A percentile compares a stretch with the other conserved stretches of the same genome.
These are phyloP conservation scores for Saccharomycopsis olivae DNA, from an alignment of 805 yeast species.

Conservation along the genomic window DNA sequence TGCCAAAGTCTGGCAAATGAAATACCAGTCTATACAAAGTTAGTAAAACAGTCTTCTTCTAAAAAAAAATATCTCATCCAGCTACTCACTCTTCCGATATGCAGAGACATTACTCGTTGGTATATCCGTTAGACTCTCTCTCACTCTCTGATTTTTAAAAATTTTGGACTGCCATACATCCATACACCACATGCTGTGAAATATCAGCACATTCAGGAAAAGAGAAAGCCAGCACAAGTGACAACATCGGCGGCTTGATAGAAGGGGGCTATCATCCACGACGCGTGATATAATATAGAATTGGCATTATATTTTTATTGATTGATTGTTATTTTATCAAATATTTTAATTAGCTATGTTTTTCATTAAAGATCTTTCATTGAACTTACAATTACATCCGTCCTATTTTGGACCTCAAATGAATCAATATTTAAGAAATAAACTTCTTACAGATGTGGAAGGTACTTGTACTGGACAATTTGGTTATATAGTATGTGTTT, in stretches of 20 bases:
- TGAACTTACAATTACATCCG: conserved; percentile 90
- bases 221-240: too few relatives aligned
- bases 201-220: too few relatives aligned
- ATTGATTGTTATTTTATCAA: too few relatives aligned
- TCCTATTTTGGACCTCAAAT: conserved; percentile 96
- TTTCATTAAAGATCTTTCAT: conserved; percentile 72
- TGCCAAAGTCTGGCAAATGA: conserved; percentile 91
- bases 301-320: too few relatives aligned
- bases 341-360: conserved; percentile 23
- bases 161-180: too few relatives aligned
- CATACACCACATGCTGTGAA: too few relatives aligned
- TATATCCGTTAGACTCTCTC: too few relatives aligned
- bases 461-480: conserved; percentile 99
- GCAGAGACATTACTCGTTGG: conserved; percentile 38
- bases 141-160: too few relatives aligned
- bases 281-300: too few relatives aligned
- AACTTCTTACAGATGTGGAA: conserved; percentile 89
- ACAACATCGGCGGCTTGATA: too few relatives aligned
- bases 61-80: background rate
- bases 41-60: conserved; percentile 1
- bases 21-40: conserved; percentile 39
- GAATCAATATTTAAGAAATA: conserved; percentile 86
- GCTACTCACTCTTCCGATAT: conserved; percentile 31
- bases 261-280: too few relatives aligned
- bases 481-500: conserved; percentile 92